Evolutionary conservation across 805 yeast species (phyloP).

Genomic region (Saccharomycopsis synnaedendra): DNA sequence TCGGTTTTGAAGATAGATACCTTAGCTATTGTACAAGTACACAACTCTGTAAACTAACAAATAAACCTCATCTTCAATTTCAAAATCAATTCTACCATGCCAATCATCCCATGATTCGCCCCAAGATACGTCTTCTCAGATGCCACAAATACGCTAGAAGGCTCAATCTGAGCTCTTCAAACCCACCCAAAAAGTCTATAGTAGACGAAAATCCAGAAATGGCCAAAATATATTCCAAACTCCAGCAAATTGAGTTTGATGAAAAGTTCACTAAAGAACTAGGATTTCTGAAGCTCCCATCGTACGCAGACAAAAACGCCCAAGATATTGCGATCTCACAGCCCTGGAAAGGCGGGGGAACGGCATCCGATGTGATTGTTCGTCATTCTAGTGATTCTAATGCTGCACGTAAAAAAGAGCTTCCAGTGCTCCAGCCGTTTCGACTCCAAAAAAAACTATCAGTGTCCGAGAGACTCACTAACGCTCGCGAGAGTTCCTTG

Average conservation of each 20-base stretch:
- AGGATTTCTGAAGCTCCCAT: slow-evolving; percentile 31
- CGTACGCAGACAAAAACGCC: slow-evolving; percentile 31
- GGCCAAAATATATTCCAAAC: slow-evolving; percentile 19
- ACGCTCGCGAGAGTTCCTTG: slow-evolving; percentile 54
- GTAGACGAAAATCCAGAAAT: slow-evolving; percentile 20
- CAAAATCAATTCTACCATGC: too few relatives aligned
- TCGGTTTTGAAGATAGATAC: too few relatives aligned
- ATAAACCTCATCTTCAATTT: too few relatives aligned
- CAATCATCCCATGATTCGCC: too few relatives aligned
- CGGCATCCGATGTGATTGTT: slow-evolving; percentile 27
- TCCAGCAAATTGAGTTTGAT: slow-evolving; percentile 27
- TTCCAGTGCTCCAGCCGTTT: background rate
- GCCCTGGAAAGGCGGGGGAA: slow-evolving; percentile 55
- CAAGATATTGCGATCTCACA: slow-evolving; percentile 36
- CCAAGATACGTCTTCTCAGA: too few relatives aligned
- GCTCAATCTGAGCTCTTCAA: too few relatives aligned
- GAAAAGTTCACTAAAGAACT: slow-evolving; percentile 29
- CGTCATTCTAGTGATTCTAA: background rate
- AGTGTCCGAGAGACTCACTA: slow-evolving; percentile 30
- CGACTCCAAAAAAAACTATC: background rate
- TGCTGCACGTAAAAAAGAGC: background rate
- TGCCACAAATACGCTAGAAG: too few relatives aligned
- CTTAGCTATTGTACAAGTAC: too few relatives aligned
- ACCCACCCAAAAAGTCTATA: slow-evolving; percentile 9
- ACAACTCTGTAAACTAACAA: too few relatives aligned